Base-by-base conservation (phyloP, 495 filamentous ascomycete genomes). In the Letharia columbiana region DNA sequence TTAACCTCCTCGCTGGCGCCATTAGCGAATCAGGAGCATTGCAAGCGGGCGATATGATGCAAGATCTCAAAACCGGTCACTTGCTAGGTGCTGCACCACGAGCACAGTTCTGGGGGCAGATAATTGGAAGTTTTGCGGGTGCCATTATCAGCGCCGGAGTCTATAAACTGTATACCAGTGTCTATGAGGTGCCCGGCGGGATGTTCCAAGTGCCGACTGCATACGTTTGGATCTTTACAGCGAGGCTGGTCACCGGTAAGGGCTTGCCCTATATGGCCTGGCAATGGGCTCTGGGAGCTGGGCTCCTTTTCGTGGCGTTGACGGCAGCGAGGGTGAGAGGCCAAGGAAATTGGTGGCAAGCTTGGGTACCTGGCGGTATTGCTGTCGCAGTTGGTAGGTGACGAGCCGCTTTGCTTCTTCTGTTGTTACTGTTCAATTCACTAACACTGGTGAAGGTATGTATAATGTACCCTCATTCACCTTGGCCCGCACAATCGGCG, bases 401-500 rank as follows among this genome's bases (percentile, higher is more conserved):
- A 63, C 12, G 31, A 52, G 42, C 17, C 23, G 9, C 33, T 18
- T 57, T 4, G 2, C 11, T 57, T n/a, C 4, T 0, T 18, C 39
- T 37, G 0, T 6, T n/a, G 33, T 20, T 2, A 6, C 6, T 17
- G 35, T 13, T 4, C 45, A 13, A 17, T 18, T 28, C 52, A 12
- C 73, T 79, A 64, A 81, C 60, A 20, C 61, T 66, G 9, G 64
- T 7, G 42, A 73, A 81, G 92, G 94, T 40, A 98, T 98, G 84
- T 99, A 98, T 77, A 99, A 98, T 71, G 88, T 90, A 4, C 95
- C 95, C 1, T 94, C 90, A 1, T 99, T 99, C 71, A 98, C 95
- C 0, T 81, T 99, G 6, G 92, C 95, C 3, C 77, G 95, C 59
- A 88, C 91, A 3, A 87, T 91, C 15, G 95, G 95, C 11, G 95